Percentiles rank a stretch among this genome's conserved stretches.
Evolutionary conservation across 2,329 filamentous ascomycete genomes (phyloP).

Genomic region (Monosporascus sp.): DNA sequence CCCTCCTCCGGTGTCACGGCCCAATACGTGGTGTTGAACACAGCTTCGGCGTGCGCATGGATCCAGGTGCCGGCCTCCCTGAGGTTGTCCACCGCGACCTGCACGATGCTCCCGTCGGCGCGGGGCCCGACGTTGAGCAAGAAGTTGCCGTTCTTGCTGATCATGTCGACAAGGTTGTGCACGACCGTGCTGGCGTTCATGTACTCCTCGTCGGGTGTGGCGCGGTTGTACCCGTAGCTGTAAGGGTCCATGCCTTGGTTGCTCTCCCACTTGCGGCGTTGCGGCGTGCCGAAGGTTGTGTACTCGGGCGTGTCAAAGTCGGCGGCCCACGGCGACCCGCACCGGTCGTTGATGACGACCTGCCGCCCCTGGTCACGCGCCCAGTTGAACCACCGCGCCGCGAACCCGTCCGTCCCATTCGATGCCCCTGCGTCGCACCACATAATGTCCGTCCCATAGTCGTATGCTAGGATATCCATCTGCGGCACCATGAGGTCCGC

Average conservation of each 20-base stretch:
- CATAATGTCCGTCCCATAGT: constrained; percentile 42
- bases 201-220: constrained; percentile 43
- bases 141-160: constrained; percentile 39
- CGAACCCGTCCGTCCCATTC: constrained; percentile 37
- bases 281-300: constrained; percentile 41
- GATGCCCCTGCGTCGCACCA: constrained; percentile 44
- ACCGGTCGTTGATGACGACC: constrained; percentile 52
- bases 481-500: constrained; percentile 40
- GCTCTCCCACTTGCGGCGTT: constrained; percentile 54
- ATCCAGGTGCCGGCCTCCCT: constrained; percentile 51
- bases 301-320: constrained; percentile 61
- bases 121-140: constrained; percentile 51
- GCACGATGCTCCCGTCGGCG: constrained; percentile 50
- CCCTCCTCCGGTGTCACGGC: constrained; percentile 27
- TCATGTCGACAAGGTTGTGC: constrained; percentile 28
- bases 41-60: constrained; percentile 45
- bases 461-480: constrained; percentile 39
- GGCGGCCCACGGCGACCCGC: constrained; percentile 44
- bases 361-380: constrained; percentile 36
- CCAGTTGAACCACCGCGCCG: constrained; percentile 36
- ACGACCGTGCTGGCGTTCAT: constrained; percentile 48
- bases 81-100: constrained; percentile 42
- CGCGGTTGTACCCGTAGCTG: constrained; percentile 55
- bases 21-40: constrained; percentile 52
- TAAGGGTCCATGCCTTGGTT: constrained; percentile 58